phyloP scores from a whole-genome alignment of 2,329 filamentous ascomycete species.

The Hirsutella thompsonii region DNA sequence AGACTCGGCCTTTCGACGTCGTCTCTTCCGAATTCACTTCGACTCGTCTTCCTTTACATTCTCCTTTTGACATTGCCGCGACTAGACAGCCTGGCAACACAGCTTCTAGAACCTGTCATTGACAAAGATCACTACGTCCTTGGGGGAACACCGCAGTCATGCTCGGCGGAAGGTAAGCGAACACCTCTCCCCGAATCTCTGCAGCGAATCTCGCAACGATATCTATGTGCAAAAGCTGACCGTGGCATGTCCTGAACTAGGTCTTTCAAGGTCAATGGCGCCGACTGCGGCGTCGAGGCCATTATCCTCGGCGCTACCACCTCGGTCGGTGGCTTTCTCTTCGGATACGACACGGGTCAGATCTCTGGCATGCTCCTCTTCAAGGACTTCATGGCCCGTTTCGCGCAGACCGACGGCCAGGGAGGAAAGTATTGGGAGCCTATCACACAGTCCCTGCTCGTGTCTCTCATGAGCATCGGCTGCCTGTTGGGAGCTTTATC shows the following conservation, averaged over 20 bases:
- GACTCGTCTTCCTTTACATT: neutral
- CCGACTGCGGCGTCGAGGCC: slow-evolving; percentile 26
- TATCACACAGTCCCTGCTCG: slow-evolving; percentile 36
- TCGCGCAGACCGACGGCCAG: slow-evolving; percentile 30
- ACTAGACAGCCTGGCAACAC: too few relatives aligned
- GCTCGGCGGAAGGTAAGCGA: neutral
- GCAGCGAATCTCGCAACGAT: neutral
- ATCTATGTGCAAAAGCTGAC: neutral
- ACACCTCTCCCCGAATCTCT: too few relatives aligned
- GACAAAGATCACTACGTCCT: neutral
- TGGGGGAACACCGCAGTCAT: neutral
- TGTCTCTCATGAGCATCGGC: slow-evolving; percentile 43
- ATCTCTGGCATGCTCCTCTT: slow-evolving; percentile 39
- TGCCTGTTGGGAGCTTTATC: slow-evolving; percentile 40
- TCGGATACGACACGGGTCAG: slow-evolving; percentile 51
- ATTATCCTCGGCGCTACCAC: slow-evolving; percentile 35
- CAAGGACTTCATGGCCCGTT: slow-evolving; percentile 41
- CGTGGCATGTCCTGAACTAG: slow-evolving; percentile 8
- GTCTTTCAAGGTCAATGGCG: slow-evolving; percentile 28
- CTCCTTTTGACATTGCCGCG: too few relatives aligned
- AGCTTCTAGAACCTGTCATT: too few relatives aligned
- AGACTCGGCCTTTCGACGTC: neutral
- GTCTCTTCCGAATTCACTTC: neutral
- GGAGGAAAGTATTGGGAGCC: slow-evolving; percentile 25
- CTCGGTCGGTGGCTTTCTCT: slow-evolving; percentile 48